Base-by-base conservation (phyloP, 2,329 filamentous ascomycete genomes). In the Stromatinia cepivora region DNA sequence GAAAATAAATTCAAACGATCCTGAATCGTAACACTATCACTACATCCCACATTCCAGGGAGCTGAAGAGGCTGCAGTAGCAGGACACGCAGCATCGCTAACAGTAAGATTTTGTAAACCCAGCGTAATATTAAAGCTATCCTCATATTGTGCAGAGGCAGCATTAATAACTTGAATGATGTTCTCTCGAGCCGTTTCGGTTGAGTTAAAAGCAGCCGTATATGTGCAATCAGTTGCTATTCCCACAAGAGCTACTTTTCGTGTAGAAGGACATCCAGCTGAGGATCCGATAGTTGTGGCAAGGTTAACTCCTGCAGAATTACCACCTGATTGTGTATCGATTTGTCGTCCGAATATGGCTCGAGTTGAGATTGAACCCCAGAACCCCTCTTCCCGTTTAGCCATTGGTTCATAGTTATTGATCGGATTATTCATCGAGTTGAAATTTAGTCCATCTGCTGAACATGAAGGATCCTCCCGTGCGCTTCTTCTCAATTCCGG, bases 101-200 rank as follows among this genome's bases (percentile, higher is more conserved):
- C 87, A 42, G 93, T 91, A 66, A 99, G 81, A 77, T 97, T 97
- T 74, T 90, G 88, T 71, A 99, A 87, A 56, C 93, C 95, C 48
- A 99, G 87, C 0, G 94, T 94, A 75, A 99, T 94, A 80, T 97
- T 97, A 82, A 99, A 98, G 10, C 92, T 92, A 75, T 85, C 88
- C 79, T 99, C 95, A 77, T 95, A 99, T 13, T 97, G 82, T 71
- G 89, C 87, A 1, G 94, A 97, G 0, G 95, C 95, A 57, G 88
- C 84, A 81, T 97, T 97, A 79, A 99, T 91, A 78, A 92, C 85
- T 66, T 83, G 84, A 75, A 99, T 93, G 72, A 99, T 86, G 78
- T 95, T 95, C 71, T 86, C 79, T 69, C 89, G 86, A 34, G 90
- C 86, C n/a, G 87, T 82, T 64, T 87, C 83, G 56, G 86, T 86